Percentiles rank a stretch among this genome's conserved stretches.
Evolutionary conservation across 352 stramenopile species (phyloP).

Genomic region (Phytophthora constricta): DNA sequence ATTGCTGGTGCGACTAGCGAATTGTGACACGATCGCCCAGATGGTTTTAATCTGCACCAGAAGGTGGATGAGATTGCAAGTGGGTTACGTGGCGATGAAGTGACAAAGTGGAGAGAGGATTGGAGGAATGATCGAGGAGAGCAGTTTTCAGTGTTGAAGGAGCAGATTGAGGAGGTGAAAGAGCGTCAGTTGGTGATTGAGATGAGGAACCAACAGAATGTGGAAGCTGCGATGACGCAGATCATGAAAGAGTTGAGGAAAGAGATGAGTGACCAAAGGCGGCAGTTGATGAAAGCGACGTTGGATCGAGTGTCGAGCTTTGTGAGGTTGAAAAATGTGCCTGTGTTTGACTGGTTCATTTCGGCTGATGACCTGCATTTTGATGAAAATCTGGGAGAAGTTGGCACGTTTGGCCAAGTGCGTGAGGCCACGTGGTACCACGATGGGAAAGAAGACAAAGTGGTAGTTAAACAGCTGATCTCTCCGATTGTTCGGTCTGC

Average conservation of each 20-base stretch:
- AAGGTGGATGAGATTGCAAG: not conserved
- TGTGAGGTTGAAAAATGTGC: not conserved
- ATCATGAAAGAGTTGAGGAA: not conserved
- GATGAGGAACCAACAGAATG: not conserved
- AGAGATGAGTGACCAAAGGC: not conserved
- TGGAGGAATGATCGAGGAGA: not conserved
- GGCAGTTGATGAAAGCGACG: not conserved
- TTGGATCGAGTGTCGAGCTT: not conserved
- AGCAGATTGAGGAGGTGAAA: not conserved
- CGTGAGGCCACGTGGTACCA: conserved; percentile 1
- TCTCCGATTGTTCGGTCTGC: conserved; percentile 15
- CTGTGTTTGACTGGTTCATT: not conserved
- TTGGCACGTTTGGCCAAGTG: not conserved
- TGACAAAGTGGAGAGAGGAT: not conserved
- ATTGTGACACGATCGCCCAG: not conserved
- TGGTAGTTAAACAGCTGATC: conserved; percentile 48
- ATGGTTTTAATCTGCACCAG: not conserved
- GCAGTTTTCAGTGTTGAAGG: not conserved
- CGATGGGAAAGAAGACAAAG: conserved; percentile 14
- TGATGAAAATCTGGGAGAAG: not conserved
- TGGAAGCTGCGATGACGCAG: not conserved
- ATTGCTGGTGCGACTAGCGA: not conserved
- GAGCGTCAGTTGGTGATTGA: not conserved
- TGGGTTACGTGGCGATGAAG: not conserved
- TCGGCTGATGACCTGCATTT: not conserved